Base-by-base conservation (phyloP, 106 monocot genomes). In the Allium fistulosum region DNA sequence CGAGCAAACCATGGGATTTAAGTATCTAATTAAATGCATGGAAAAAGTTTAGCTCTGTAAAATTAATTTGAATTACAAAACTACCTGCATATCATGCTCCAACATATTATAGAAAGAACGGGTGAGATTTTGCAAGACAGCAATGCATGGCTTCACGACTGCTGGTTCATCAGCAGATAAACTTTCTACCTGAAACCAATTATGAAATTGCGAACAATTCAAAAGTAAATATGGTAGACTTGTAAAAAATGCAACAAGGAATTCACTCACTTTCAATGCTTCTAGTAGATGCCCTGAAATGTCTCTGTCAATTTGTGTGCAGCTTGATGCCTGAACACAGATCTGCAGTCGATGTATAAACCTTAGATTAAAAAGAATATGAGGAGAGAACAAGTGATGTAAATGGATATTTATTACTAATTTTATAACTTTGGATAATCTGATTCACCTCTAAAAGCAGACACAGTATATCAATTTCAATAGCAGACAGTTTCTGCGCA, bases 371-470 rank as follows among this genome's bases (percentile, higher is more conserved):
- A 55, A 3, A 69, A 10, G 8, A 69, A 46, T 8, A 28, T 12
- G 61, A 17, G 66, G 50, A 66, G 18, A 22, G 66, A 50, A 66
- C 9, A 51, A 2, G 22, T 22, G 22, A 22, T 22, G 22, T 22
- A 22, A 22, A 22, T 22, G 22, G 22, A 22, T 22, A 22, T 22
- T 22, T 22, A 1, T 22, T 22, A 22, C 22, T 22, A 22, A 22
- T 22, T 22, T 22, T 22, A 22, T 22, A 22, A 22, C 22, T 22
- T 22, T 22, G 22, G 22, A 22, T 22, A 22, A 22, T 22, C 22
- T 1, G 22, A 22, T 22, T 68, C 73, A 97, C 96, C 96, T 84
- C 86, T 58, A 97, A 80, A 18, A 97, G 82, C 68, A 84, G 79
- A 65, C 96, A 97, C 51, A 97, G 69, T 11, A 53, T 84, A 26